phyloP scores from a whole-genome alignment of 352 stramenopile genomes.

The Globisporangium recalcitrans region DNA sequence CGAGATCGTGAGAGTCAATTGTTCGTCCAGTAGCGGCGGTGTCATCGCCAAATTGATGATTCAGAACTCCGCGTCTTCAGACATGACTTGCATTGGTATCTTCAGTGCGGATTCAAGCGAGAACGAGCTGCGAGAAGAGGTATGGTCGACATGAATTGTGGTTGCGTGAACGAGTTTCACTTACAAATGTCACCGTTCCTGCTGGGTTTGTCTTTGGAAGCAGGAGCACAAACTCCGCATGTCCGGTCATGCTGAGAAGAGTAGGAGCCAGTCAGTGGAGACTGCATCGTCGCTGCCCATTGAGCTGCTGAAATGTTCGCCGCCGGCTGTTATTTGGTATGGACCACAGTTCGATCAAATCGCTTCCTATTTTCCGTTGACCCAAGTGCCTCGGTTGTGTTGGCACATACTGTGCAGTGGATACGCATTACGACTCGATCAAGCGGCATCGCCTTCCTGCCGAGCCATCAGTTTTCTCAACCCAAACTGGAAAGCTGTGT shows the following conservation, averaged over 20 bases:
- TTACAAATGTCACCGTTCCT: neutral
- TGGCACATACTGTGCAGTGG: constrained; percentile 23
- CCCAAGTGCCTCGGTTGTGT: too few species aligned
- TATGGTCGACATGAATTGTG: neutral
- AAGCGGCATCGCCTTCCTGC: constrained; percentile 26
- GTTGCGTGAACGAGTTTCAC: neutral
- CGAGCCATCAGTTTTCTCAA: constrained; percentile 30
- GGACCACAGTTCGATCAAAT: neutral
- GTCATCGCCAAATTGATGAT: neutral
- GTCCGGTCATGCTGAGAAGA: neutral
- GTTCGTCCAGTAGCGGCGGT: constrained; percentile 1
- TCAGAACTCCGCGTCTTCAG: neutral
- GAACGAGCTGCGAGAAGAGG: constrained; percentile 11
- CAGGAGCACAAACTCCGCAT: neutral
- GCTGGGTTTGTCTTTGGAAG: neutral
- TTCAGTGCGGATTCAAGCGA: neutral
- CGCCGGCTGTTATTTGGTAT: neutral
- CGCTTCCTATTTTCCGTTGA: too few species aligned
- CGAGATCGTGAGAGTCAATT: neutral
- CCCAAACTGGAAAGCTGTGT: constrained; percentile 18
- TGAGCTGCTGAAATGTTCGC: neutral
- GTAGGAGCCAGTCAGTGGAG: neutral
- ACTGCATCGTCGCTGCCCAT: neutral
- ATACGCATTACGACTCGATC: constrained; percentile 26
- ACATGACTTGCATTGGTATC: constrained; percentile 1